Evolutionary conservation across 1,284 basidiomycete genomes (phyloP), one percentile per base, ranked within the genome.

Genomic region (Trichosporon coremiiforme): DNA sequence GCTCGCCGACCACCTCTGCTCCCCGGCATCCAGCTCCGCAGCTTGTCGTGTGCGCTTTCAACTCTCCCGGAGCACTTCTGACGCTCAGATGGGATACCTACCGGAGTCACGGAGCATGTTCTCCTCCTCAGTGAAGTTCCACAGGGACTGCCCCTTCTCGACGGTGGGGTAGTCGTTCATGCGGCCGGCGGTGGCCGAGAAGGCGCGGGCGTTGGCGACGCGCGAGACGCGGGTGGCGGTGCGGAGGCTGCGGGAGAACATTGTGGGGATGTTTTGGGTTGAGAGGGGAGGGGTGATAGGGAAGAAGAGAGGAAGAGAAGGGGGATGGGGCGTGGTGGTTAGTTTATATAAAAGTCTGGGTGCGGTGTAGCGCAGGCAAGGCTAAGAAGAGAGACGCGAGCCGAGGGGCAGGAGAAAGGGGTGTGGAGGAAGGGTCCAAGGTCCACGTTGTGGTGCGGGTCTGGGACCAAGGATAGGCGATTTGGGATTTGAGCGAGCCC

Each of bases 61-160:
- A 4, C 29, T 6, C 57, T 3, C 25, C 6, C 20, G 17, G 20
- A 10, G 9, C 57, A 1, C 5, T 6, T 35, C 31, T 35, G 15
- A 4, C 15, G 25, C 15, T 3, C 35, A 63, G 22, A 15, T 29
- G 31, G 1, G 17, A 2, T 33, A 71, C 84, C 76, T 75, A 94
- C 94, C 93, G 13, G 91, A 88, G 74, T 98, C 95, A 55, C 92
- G 87, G 25, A 97, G 87, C 90, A 96, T 92, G 71, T 90, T 85
- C 83, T 98, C 95, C 79, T 98, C 95, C 57, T 96, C 94, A 10
- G 92, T 93, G 76, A 94, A 93, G 10, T 87, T 88, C 79, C 90
- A 89, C 31, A 96, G 85, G 65, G 77, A 79, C 35, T 77, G 71
- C 10, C 79, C 79, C 29, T 79, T 79, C 60, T 80, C 79, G 71